These are phyloP conservation scores for Aspergillus versicolor DNA, from an alignment of 2,329 filamentous ascomycete genomes.

Conservation along the genomic window DNA sequence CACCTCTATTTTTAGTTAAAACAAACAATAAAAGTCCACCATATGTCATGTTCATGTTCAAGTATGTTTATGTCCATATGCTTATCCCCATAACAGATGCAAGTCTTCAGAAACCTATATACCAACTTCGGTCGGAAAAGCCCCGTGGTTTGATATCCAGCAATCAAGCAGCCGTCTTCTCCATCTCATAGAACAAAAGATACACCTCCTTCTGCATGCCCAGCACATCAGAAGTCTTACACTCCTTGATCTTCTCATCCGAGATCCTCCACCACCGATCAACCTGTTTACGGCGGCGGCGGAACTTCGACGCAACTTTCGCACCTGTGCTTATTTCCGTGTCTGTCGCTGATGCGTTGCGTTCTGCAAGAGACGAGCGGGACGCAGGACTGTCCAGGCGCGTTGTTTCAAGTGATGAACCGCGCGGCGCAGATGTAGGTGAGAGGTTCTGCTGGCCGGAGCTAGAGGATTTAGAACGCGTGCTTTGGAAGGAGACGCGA, in stretches of 20 bases:
- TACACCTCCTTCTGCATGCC: slow-evolving; percentile 96
- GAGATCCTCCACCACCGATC: slow-evolving; percentile 98
- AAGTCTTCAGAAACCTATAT: neutral
- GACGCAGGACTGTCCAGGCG: slow-evolving; percentile 27
- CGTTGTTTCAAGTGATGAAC: slow-evolving; percentile 25
- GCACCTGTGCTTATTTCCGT: slow-evolving; percentile 18
- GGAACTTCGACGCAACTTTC: slow-evolving; percentile 41
- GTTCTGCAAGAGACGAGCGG: slow-evolving; percentile 24
- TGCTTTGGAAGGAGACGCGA: slow-evolving; percentile 35
- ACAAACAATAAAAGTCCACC: neutral
- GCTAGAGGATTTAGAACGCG: slow-evolving; percentile 26
- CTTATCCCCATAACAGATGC: neutral
- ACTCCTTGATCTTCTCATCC: slow-evolving; percentile 93
- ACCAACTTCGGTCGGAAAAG: neutral
- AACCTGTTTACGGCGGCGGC: slow-evolving; percentile 60
- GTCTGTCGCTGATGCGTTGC: slow-evolving; percentile 21
- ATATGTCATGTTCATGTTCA: neutral
- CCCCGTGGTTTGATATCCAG: neutral
- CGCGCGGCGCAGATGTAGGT: slow-evolving; percentile 24
- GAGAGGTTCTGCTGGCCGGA: slow-evolving; percentile 24
- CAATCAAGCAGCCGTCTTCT: slow-evolving; percentile 42
- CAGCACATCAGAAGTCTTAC: slow-evolving; percentile 86
- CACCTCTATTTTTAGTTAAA: neutral
- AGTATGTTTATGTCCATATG: neutral
- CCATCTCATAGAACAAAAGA: slow-evolving; percentile 90